A percentile compares a stretch with the other conserved stretches of the same genome.
Evolutionary conservation across 116 monocot species (phyloP).

Genomic region (Thalassia testudinum): DNA sequence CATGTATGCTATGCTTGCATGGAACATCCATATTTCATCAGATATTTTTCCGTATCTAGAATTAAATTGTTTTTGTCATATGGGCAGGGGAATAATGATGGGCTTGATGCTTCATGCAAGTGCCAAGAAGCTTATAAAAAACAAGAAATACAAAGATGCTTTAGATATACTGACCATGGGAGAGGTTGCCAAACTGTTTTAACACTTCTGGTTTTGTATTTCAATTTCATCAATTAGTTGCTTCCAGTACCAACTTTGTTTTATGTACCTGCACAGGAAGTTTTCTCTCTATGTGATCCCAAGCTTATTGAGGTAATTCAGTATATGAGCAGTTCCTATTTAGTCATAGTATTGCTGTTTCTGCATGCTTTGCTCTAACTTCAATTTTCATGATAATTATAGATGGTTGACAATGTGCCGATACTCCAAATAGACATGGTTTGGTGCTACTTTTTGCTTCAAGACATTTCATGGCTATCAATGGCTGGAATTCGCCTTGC

Average conservation of each 20-base stretch:
- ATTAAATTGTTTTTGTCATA: too few species aligned
- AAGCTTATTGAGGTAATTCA: conserved; percentile 50
- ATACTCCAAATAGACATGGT: conserved; percentile 93
- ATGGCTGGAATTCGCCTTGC: conserved; percentile 63
- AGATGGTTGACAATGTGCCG: conserved; percentile 88
- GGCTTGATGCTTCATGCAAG: conserved; percentile 88
- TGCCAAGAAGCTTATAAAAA: conserved; percentile 65
- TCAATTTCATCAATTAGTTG: too few species aligned
- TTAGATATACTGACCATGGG: conserved; percentile 77
- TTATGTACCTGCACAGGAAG: conserved; percentile 42
- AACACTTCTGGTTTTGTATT: too few species aligned
- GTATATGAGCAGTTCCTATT: background rate
- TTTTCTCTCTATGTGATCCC: conserved; percentile 77
- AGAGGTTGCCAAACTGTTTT: too few species aligned
- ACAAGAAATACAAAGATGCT: conserved; percentile 57
- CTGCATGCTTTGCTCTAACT: background rate
- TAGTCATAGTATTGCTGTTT: too few species aligned
- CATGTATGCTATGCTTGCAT: background rate
- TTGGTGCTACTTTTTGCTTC: conserved; percentile 95
- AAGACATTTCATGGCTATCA: conserved; percentile 74
- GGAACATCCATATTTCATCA: background rate
- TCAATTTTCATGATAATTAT: background rate
- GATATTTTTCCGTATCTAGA: too few species aligned
- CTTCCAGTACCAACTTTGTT: background rate
- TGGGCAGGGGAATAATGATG: conserved; percentile 76